Base-by-base conservation (phyloP, 192 early-diverging fungal genomes). In the Backusella parvicylindrica region DNA sequence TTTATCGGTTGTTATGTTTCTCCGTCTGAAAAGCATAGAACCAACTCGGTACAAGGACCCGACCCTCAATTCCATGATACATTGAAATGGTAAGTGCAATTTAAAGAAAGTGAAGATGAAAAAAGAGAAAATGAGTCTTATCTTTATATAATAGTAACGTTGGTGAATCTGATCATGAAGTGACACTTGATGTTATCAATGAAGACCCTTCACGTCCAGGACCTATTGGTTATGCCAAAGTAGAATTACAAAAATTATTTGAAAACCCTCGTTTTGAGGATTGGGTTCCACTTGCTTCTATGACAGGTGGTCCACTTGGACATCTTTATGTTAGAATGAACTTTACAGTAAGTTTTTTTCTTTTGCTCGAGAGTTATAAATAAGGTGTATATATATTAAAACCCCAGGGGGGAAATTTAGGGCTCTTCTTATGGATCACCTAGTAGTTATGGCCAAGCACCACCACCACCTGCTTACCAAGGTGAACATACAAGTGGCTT, bases 1-100 rank as follows among this genome's bases (percentile, higher is more conserved):
- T 82, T 78, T 47, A 18, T 82, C 30, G 76, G 80, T 18, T 78
- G 65, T 35, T 82, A 78, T 40, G 70, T 82, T 56, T 68, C 49
- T 31, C 64, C 73, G 28, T 64, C 68, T 36, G 64, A 82, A n/a
- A 78, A 82, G 60, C 80, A 82, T 7, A 69, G 80, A 28, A 82
- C 80, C 4, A 68, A 75, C 15, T 66, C 60, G 56, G 73, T 70
- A 41, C 56, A 53, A 3, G 80, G 77, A 6, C 40, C 74, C 47
- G 69, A 77, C 37, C 75, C 75, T 23, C 73, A 75, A 21, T 82
- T 73, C 47, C 67, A 78, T 43, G 50, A 82, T n/a, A 77, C 64
- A 21, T 53, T 81, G n/a, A 67, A 35, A 28, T 66, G 53, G 80
- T 74, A 78, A 63, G 36, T 21, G 4, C 21, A 2, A 8, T 9